Evolutionary conservation across 1,284 basidiomycete species (phyloP), one percentile per base, ranked within the genome.

Genomic region (Mycena sp.): DNA sequence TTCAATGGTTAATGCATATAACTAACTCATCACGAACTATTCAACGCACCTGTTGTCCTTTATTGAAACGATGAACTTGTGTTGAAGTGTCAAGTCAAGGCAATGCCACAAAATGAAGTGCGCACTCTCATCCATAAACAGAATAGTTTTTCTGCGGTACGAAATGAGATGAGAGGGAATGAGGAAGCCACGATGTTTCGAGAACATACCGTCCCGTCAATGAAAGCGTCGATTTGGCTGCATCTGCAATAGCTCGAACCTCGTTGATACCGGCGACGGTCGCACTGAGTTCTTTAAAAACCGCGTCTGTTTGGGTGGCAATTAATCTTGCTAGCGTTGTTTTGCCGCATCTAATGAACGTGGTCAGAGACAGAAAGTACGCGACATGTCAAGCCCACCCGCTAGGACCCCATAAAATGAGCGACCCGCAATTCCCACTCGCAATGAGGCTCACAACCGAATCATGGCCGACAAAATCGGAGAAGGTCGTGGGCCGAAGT

Each of bases 231-330:
- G 88, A 88, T 77, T 91, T 92, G 0, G 96, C 95, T 77, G 96
- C 93, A 72, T 96, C 95, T 72, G 96, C 92, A 7, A 95, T 85
- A 52, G 87, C 86, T 52, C 94, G 88, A n/a, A 96, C 90, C 62
- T 97, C 95, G 46, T 89, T 89, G 0, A 94, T 90, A 0, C 93
- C 93, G 0, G 92, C 89, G 44, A 87, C 88, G 0, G 93, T 94
- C 2, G 93, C 92, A 71, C 91, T 91, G n/a, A 95, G 81, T 76
- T 95, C 93, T 75, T 89, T 92, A 78, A 94, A 94, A 13, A 89
- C 84, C 16, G 88, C 89, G 75, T 89, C 82, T 2, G 88, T 87
- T 61, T 85, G 83, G 57, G 83, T 85, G 0, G 94, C 92, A 4
- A 96, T 80, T 10, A 95, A 80, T 70, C 93, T 83, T 0, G 94